Evolutionary conservation across 78 protist genomes (phyloP), one percentile per base, ranked within the genome.

Genomic region (Cavenderia fasciculata): DNA sequence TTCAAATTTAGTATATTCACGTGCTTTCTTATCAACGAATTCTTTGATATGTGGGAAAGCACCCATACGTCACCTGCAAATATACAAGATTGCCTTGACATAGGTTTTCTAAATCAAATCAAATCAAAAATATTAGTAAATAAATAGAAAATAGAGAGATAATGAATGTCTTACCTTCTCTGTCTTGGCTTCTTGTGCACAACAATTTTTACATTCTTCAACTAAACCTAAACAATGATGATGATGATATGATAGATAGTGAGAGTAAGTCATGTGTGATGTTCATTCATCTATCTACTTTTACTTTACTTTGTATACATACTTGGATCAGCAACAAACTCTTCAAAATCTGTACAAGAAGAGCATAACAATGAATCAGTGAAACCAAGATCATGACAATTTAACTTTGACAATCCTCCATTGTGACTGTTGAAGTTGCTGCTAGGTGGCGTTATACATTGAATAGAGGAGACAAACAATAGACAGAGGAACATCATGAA

Each of bases 321-420:
- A 71, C 78, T 63, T 33, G 56, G 8, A 66, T 79, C 76, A 43
- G 77, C 88, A 18, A 79, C 76, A 68, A 79, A 79, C n/a, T 66
- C 88, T 27, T 69, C 76, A 34, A 79, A 54, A 56, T 63, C 88
- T 16, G 40, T 34, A 66, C 88, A 79, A 14, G 88, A 65, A 36
- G 88, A 79, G 71, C 88, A 79, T 29, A 79, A 52, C 8, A 79
- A 41, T 51, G 88, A 57, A n/a, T 79, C 88, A 34, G 88, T 79
- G 27, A 66, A 79, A 18, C 88, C 88, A 6, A 79, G 40, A 51
- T 79, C 88, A 21, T 79, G 88, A 41, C 88, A 79, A 40, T 63
- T 27, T n/a, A n/a, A n/a, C n/a, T n/a, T n/a, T n/a, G n/a, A n/a
- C n/a, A n/a, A n/a, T n/a, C n/a, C n/a, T n/a, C n/a, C n/a, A n/a